A percentile compares a stretch with the other conserved stretches of the same genome.
Conservation (phyloP, 805 yeast genomes). For the Suhomyces faveliae region DNA sequence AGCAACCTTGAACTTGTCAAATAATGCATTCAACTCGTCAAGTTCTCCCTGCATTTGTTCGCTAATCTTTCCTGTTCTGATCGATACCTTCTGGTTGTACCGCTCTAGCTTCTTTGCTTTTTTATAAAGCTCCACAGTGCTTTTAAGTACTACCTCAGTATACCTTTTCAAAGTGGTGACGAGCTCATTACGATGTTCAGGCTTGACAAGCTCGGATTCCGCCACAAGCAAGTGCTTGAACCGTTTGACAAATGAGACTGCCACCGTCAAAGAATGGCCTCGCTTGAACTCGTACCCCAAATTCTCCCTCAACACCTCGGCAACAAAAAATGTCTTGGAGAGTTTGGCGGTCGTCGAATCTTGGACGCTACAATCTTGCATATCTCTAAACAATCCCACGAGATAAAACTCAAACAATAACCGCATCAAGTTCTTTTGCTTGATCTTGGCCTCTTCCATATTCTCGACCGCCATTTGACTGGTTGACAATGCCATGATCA, state of each 20-base stretch:
- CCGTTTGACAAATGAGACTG: conserved; percentile 49
- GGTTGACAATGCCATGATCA: conserved; percentile 40
- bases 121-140: conserved; percentile 35
- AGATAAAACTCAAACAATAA: conserved; percentile 57
- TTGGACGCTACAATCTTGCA: conserved; percentile 47
- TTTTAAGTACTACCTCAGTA: conserved; percentile 40
- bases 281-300: conserved; percentile 25
- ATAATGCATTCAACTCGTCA: conserved; percentile 30
- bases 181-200: conserved; percentile 25
- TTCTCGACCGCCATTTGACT: conserved; percentile 26
- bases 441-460: conserved; percentile 38
- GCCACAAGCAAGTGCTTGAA: conserved; percentile 35
- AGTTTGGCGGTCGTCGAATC: conserved; percentile 36
- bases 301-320: conserved; percentile 39
- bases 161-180: conserved; percentile 42
- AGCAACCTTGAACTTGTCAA: conserved; percentile 44
- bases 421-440: conserved; percentile 48
- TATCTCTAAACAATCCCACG: conserved; percentile 52
- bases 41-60: conserved; percentile 42
- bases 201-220: conserved; percentile 26
- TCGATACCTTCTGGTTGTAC: conserved; percentile 52
- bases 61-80: conserved; percentile 62
- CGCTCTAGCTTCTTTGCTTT: conserved; percentile 33
- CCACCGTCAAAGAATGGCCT: conserved; percentile 37
- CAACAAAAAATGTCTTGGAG: conserved; percentile 29